Conservation (phyloP, 192 early-diverging fungal genomes). For the Jimgerdemannia flammicorona region DNA sequence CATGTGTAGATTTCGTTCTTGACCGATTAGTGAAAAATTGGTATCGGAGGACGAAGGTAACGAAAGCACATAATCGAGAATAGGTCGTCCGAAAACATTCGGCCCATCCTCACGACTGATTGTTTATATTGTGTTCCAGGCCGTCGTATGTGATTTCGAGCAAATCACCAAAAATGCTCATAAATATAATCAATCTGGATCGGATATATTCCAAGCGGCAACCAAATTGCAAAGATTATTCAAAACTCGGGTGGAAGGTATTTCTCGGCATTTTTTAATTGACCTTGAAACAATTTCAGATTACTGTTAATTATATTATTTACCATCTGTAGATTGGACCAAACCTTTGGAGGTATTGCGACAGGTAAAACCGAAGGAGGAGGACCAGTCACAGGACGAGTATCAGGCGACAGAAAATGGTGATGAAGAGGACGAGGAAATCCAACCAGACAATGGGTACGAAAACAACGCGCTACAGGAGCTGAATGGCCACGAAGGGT, state of each 20-base stretch:
- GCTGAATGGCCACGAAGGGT: neutral
- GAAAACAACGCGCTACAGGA: neutral
- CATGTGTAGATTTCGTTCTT: constrained; percentile 59
- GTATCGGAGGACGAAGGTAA: constrained; percentile 57
- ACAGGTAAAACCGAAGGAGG: neutral
- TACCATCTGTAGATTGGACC: neutral
- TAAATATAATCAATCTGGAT: constrained; percentile 56
- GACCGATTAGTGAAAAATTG: constrained; percentile 52
- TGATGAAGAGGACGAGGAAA: neutral
- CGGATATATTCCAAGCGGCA: neutral
- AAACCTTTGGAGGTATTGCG: neutral
- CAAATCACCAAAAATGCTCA: constrained; percentile 63
- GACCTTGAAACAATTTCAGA: neutral
- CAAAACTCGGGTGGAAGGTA: neutral
- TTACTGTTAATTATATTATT: neutral
- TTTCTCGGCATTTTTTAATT: too few relatives aligned
- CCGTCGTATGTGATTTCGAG: constrained; percentile 64
- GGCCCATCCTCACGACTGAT: neutral
- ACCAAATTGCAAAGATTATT: neutral
- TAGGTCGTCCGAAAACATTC: too few relatives aligned
- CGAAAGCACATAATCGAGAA: neutral
- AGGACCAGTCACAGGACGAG: neutral
- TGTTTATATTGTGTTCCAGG: constrained; percentile 19
- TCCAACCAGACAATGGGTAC: neutral
- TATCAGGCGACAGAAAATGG: neutral